These are phyloP conservation scores for Pyrenophora teres DNA, from an alignment of 2,329 filamentous ascomycete genomes.

Conservation along the genomic window DNA sequence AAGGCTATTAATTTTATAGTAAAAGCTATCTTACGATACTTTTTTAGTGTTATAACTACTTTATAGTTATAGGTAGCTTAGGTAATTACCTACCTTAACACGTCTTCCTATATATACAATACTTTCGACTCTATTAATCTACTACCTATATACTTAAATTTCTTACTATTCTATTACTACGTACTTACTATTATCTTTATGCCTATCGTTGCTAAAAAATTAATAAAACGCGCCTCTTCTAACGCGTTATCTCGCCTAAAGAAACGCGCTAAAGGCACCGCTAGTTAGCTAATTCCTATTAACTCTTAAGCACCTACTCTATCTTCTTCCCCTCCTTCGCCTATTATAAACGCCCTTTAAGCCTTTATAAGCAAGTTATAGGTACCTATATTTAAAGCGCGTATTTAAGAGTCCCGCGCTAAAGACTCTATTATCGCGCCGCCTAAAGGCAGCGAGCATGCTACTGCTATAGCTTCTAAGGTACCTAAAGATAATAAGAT, in stretches of 20 bases:
- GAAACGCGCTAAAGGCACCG: conserved; percentile 6
- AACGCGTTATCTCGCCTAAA: neutral
- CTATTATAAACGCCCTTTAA: conserved; percentile 2
- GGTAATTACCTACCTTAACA: too few species aligned
- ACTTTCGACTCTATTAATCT: neutral
- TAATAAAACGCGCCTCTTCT: too few species aligned
- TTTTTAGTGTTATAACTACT: conserved; percentile 3
- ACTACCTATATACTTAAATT: neutral
- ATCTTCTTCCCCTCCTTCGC: neutral
- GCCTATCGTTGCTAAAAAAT: neutral
- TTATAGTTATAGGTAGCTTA: neutral
- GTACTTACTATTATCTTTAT: neutral
- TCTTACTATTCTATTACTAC: too few species aligned
- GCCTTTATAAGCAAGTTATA: neutral
- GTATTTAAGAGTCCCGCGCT: conserved; percentile 2
- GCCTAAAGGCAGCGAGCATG: conserved; percentile 1
- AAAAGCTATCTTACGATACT: conserved; percentile 6
- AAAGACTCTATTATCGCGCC: conserved; percentile 1
- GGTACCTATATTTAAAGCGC: conserved; percentile 1
- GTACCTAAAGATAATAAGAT: neutral
- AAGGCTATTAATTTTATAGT: neutral
- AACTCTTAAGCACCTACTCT: neutral
- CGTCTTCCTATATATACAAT: too few species aligned
- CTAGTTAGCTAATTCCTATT: conserved; percentile 1
- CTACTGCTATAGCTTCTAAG: neutral